phyloP scores from a whole-genome alignment of 2,329 filamentous ascomycete genomes.

The Diaporthe australafricana region DNA sequence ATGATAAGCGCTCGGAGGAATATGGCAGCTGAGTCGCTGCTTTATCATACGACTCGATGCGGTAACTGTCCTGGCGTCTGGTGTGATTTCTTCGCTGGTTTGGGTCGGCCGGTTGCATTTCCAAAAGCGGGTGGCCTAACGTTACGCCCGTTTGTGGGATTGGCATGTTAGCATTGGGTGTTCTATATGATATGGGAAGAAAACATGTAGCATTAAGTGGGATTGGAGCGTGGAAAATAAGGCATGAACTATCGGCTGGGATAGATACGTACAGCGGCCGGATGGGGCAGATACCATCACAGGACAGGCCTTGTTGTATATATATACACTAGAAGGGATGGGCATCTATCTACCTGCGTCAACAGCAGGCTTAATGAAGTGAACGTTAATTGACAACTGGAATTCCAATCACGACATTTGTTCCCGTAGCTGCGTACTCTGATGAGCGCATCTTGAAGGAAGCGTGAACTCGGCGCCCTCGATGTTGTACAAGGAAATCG shows the following conservation, averaged over 20 bases:
- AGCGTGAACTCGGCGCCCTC: too few relatives aligned
- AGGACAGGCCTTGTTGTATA: slow-evolving; percentile 7
- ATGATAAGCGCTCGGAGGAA: background rate
- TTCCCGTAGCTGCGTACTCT: too few relatives aligned
- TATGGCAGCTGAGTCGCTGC: background rate
- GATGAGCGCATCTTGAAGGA: too few relatives aligned
- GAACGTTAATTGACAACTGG: background rate
- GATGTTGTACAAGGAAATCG: too few relatives aligned
- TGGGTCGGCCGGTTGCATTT: slow-evolving; percentile 7
- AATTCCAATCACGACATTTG: background rate
- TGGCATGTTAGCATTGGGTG: slow-evolving; percentile 18
- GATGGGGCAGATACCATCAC: slow-evolving; percentile 12
- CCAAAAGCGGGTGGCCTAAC: background rate
- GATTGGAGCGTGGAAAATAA: background rate
- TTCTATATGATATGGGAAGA: background rate
- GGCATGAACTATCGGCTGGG: background rate
- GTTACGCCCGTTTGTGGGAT: background rate
- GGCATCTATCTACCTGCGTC: background rate
- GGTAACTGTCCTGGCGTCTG: slow-evolving; percentile 10
- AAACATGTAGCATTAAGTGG: slow-evolving; percentile 9
- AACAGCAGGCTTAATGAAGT: slow-evolving; percentile 1
- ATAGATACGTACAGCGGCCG: slow-evolving; percentile 7
- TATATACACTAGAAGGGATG: slow-evolving; percentile 4
- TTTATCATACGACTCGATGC: slow-evolving; percentile 11
- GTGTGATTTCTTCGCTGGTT: background rate